Evolutionary conservation across 257 asterid species (phyloP).

Genomic region (Plantago ovata): DNA sequence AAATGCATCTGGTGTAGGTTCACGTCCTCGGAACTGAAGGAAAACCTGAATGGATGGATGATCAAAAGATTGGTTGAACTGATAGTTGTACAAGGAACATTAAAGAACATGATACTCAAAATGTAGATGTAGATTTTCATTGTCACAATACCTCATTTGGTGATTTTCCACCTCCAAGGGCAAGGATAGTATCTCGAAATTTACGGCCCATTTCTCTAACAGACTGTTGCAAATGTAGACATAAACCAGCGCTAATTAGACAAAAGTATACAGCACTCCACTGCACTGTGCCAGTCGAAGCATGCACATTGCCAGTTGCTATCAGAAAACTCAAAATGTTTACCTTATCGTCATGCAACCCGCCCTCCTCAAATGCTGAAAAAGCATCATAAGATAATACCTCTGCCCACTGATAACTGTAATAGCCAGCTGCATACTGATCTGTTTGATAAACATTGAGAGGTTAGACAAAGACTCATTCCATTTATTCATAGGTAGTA

Average conservation of each 20-base stretch:
- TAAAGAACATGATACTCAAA: neutral
- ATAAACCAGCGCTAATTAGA: neutral
- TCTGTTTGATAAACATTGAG: constrained; percentile 29
- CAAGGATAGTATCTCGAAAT: constrained; percentile 49
- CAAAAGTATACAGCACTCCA: neutral
- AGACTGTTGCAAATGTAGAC: constrained; percentile 26
- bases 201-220: constrained; percentile 35
- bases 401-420: constrained; percentile 75
- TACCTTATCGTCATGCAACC: constrained; percentile 42
- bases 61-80: neutral
- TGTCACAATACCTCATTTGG: constrained; percentile 36
- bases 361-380: constrained; percentile 53
- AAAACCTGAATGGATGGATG: constrained; percentile 26
- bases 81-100: neutral
- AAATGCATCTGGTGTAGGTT: constrained; percentile 49
- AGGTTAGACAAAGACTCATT: neutral
- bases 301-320: no score
- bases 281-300: neutral
- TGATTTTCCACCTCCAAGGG: constrained; percentile 54
- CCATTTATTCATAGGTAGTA: neutral
- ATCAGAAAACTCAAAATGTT: neutral
- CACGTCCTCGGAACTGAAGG: constrained; percentile 44
- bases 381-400: constrained; percentile 48
- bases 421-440: constrained; percentile 85
- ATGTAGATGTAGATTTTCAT: neutral